phyloP scores from a whole-genome alignment of 2,329 filamentous ascomycete species.

The Fusarium torulosum region DNA sequence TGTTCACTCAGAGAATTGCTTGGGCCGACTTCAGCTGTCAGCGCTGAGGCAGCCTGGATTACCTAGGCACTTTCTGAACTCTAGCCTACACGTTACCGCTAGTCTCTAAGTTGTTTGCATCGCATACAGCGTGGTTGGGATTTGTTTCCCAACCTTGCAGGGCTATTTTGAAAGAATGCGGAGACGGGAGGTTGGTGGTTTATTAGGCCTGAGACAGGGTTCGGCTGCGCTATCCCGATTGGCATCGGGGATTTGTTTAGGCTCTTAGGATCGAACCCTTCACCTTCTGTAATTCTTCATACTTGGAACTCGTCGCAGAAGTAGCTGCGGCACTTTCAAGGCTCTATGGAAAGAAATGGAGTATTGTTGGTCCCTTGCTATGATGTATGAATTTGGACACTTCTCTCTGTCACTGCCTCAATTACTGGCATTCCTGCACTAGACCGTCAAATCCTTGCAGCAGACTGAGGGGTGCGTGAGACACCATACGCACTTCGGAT shows the following conservation, averaged over 20 bases:
- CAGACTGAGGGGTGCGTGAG: constrained; percentile 1
- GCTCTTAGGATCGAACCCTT: no score
- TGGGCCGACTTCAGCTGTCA: background rate
- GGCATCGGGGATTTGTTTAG: background rate
- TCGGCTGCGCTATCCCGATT: background rate
- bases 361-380: background rate
- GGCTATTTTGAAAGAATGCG: background rate
- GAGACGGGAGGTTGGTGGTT: background rate
- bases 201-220: background rate
- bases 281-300: no score
- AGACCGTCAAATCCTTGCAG: constrained; percentile 8
- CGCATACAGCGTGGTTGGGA: background rate
- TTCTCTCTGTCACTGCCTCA: background rate
- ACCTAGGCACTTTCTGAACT: background rate
- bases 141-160: background rate
- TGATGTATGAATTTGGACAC: background rate
- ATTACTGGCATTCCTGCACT: constrained; percentile 15
- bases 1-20: background rate
- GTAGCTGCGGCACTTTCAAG: background rate
- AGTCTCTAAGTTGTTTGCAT: no score
- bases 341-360: background rate
- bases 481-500: constrained; percentile 19
- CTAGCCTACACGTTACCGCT: background rate
- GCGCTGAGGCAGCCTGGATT: background rate
- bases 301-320: background rate